These are phyloP conservation scores for Colletotrichum theobromicola DNA, from an alignment of 2,329 filamentous ascomycete genomes.

Conservation along the genomic window DNA sequence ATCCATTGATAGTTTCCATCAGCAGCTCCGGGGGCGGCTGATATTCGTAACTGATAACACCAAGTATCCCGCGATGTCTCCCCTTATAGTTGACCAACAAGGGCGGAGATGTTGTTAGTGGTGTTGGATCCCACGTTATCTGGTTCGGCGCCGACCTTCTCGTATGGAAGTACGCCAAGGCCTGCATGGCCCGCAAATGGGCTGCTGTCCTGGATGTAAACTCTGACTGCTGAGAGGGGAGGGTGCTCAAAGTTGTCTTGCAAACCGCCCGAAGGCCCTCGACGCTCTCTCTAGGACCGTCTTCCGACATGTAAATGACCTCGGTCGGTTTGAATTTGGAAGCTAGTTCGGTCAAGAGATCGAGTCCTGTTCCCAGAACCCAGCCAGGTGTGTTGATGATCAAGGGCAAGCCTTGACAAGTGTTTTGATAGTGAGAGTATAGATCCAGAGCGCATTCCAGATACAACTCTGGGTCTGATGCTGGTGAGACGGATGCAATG, in stretches of 20 bases:
- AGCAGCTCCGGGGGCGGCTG: slow-evolving; percentile 64
- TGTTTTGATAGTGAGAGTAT: slow-evolving; percentile 56
- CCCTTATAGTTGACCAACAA: slow-evolving; percentile 67
- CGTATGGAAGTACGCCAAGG: slow-evolving; percentile 79
- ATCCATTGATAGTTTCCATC: slow-evolving; percentile 71
- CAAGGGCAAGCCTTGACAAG: slow-evolving; percentile 55
- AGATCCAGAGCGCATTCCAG: slow-evolving; percentile 69
- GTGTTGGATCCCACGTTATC: slow-evolving; percentile 54
- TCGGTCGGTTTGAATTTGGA: slow-evolving; percentile 59
- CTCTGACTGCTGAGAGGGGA: slow-evolving; percentile 66
- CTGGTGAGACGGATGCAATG: slow-evolving; percentile 68
- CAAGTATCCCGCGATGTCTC: slow-evolving; percentile 58
- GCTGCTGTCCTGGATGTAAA: slow-evolving; percentile 63
- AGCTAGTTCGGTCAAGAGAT: slow-evolving; percentile 66
- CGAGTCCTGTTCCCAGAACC: slow-evolving; percentile 73
- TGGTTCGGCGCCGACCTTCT: slow-evolving; percentile 20
- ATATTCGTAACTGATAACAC: slow-evolving; percentile 71
- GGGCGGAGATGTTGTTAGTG: slow-evolving; percentile 63
- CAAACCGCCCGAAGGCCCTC: slow-evolving; percentile 54
- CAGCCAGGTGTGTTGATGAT: slow-evolving; percentile 79
- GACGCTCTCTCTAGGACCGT: slow-evolving; percentile 64
- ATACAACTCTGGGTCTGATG: slow-evolving; percentile 71
- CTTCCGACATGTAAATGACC: slow-evolving; percentile 72
- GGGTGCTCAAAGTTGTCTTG: slow-evolving; percentile 47
- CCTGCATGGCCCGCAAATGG: slow-evolving; percentile 75